Evolutionary conservation across 139 green algal species (phyloP), one percentile per base, ranked within the genome.

Genomic region (Trebouxia sp.): DNA sequence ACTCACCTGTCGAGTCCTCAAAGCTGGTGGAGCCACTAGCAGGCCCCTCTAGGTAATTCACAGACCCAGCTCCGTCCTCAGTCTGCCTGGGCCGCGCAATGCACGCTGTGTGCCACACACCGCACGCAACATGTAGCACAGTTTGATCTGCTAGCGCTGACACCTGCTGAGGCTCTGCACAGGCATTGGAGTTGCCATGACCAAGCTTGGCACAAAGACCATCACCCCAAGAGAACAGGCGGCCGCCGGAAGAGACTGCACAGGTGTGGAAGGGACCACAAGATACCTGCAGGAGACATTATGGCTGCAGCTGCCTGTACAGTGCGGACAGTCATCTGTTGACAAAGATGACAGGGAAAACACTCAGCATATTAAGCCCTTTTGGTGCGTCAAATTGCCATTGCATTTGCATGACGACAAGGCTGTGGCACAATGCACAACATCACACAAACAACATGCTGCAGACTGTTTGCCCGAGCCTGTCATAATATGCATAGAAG

Each of bases 141-240:
- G 32, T 37, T n/a, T 79, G 43, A 11, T 24, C 32, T 15, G n/a
- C 45, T 32, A 79, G 72, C 17, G 80, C 83, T 35, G 82, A 12
- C 65, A 94, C 88, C 39, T 75, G 66, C 0, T 84, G 80, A 1
- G 91, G 91, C 17, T 81, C 45, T 5, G 28, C n/a, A 37, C 74
- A 79, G 39, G 15, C 66, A 10, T 51, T 41, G 10, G 86, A 67
- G 84, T 90, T 82, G 32, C 92, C 92, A 56, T 98, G 94, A 1
- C 95, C 96, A 37, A 98, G 90, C 80, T 92, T 93, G 9, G 94
- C 94, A 77, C 92, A 94, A 58, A 93, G 83, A n/a, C 95, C 95
- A 72, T 97, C 93, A 26, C 96, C 96, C 94, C 97, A 99, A 0
- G 93, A 97, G 89, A 93, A 98, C 28, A 98, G 89, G 24, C 65